phyloP scores from a whole-genome alignment of 1,284 basidiomycete species.

The Exsudoporus floridanus region DNA sequence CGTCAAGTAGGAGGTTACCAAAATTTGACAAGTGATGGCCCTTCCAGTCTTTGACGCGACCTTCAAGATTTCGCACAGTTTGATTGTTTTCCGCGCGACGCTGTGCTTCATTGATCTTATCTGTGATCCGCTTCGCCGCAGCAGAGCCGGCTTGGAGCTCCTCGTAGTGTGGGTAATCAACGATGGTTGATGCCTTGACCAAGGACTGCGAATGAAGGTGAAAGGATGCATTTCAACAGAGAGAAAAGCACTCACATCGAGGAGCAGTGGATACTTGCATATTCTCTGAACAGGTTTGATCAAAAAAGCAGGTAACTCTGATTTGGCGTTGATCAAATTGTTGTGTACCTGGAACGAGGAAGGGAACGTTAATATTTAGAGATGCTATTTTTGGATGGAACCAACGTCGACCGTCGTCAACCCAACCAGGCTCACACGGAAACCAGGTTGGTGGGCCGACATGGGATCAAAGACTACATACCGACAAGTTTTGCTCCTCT shows the following conservation, averaged over 20 bases:
- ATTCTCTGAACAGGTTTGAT: conserved; percentile 91
- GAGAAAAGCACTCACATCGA: conserved; percentile 65
- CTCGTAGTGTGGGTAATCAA: conserved; percentile 71
- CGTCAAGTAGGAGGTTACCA: conserved; percentile 90
- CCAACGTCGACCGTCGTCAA: conserved; percentile 41
- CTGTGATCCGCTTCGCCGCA: conserved; percentile 90
- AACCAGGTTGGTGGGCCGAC: conserved; percentile 16
- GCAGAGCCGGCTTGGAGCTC: conserved; percentile 85
- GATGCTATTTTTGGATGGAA: conserved; percentile 21
- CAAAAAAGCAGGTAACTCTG: conserved; percentile 87
- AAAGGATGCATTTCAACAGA: background rate
- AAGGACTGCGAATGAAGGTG: conserved; percentile 49
- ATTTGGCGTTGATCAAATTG: conserved; percentile 77
- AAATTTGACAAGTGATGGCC: conserved; percentile 95
- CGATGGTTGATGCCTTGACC: conserved; percentile 70
- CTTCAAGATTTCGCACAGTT: conserved; percentile 87
- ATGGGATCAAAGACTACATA: conserved; percentile 44
- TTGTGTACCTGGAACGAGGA: conserved; percentile 56
- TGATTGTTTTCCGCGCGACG: conserved; percentile 83
- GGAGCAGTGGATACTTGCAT: conserved; percentile 89
- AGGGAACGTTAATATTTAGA: conserved; percentile 16
- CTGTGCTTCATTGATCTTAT: conserved; percentile 95
- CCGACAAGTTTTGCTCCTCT: conserved; percentile 81
- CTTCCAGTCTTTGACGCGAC: conserved; percentile 98
- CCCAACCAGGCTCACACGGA: conserved; percentile 32